A percentile compares a stretch with the other conserved stretches of the same genome.
phyloP scores from a whole-genome alignment of 257 asterid species.

The Gynochthodes officinalis region DNA sequence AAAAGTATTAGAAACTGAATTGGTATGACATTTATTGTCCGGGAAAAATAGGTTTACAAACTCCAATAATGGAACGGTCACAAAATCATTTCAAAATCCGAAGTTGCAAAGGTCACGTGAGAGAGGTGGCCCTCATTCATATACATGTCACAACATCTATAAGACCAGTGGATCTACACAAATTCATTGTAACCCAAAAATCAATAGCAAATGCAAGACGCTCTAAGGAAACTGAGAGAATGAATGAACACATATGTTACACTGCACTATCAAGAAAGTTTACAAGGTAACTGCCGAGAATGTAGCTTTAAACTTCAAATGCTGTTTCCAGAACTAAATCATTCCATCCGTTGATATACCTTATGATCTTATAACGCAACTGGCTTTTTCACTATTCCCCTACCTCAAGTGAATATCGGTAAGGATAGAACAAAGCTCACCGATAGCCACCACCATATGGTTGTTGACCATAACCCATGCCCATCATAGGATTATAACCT shows the following conservation, averaged over 20 bases:
- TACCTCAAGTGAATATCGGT: constrained; percentile 3
- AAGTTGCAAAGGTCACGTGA: constrained; percentile 31
- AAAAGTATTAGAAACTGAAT: background rate
- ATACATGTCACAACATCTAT: constrained; percentile 36
- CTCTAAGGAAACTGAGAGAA: constrained; percentile 30
- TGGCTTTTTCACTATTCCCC: constrained; percentile 6
- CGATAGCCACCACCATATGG: constrained; percentile 77
- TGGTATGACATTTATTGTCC: constrained; percentile 7
- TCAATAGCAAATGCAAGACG: constrained; percentile 21
- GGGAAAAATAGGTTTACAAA: constrained; percentile 14
- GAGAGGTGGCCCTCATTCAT: constrained; percentile 38
- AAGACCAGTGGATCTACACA: constrained; percentile 28
- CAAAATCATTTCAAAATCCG: constrained; percentile 12
- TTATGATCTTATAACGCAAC: constrained; percentile 10
- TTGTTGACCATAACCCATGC: constrained; percentile 68
- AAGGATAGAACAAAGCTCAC: constrained; percentile 28
- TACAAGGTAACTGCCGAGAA: constrained; percentile 20
- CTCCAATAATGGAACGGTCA: background rate
- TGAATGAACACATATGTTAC: constrained; percentile 37
- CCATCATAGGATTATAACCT: constrained; percentile 67
- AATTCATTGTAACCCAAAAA: constrained; percentile 33
- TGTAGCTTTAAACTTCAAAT: constrained; percentile 14
- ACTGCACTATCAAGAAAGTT: constrained; percentile 24
- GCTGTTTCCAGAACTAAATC: constrained; percentile 1
- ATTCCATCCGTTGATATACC: background rate